Base-by-base conservation (phyloP, 2,329 filamentous ascomycete species). In the Ophidiomyces ophidiicola region DNA sequence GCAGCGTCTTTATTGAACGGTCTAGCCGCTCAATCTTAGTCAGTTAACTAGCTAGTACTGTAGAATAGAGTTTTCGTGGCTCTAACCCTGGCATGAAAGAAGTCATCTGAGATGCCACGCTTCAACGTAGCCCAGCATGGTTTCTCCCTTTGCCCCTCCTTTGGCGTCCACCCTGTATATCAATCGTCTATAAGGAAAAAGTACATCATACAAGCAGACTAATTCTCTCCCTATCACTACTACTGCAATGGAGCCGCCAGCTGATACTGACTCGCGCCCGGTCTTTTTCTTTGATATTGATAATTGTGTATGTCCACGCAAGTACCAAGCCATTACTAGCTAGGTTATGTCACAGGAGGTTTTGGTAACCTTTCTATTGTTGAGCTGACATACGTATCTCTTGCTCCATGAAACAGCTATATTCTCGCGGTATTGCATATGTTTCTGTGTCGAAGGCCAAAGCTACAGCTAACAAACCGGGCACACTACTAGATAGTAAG, bases 271-370 rank as follows among this genome's bases (percentile, higher is more conserved):
- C 47, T 49, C 54, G 44, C 58, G 73, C 46, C 68, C 70, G 1
- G 68, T 82, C 14, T 73, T 78, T 58, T 78, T 75, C 60, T 96
- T 94, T 56, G 90, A 98, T 58, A 96, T 98, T 55, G 90, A 98
- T 69, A 98, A 98, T 57, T 98, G 92, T 63, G 74, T 78, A 67
- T 47, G 72, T 66, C 15, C 10, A 31, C 17, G 21, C 25, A 41
- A 17, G 8, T 33, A 15, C 5, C n/a, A 14, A 20, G 17, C 10
- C 7, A 23, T 10, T 31, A 19, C 7, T 10, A 28, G 14, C 17
- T 24, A 38, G n/a, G 17, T 15, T 11, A 14, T 32, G 10, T 5
- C n/a, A 32, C 19, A 3, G 14, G 4, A 28, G 7, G 4, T 10
- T 4, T 28, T 28, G 4, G 8, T 8, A 4, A n/a, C 5, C 30